These are phyloP conservation scores for Rhodotorula sp. DNA, from an alignment of 1,284 basidiomycete genomes.

Conservation along the genomic window DNA sequence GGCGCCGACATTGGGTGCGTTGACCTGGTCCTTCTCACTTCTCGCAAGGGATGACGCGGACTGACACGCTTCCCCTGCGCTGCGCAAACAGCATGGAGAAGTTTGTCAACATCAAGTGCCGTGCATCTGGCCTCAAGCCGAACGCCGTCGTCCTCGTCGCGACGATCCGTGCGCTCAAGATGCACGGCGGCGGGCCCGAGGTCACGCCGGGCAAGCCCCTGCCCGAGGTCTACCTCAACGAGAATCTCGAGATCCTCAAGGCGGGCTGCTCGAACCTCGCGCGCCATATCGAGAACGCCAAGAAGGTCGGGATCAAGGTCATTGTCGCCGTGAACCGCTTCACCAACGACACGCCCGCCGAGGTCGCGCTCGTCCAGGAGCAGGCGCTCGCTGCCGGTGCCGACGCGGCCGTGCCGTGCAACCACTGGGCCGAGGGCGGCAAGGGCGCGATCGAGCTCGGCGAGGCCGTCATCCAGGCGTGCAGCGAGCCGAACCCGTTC, in stretches of 20 bases:
- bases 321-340: constrained; percentile 96
- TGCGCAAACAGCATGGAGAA: constrained; percentile 56
- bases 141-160: constrained; percentile 96
- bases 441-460: constrained; percentile 83
- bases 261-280: constrained; percentile 91
- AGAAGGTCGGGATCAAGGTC: constrained; percentile 96
- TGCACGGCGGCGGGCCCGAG: constrained; percentile 98
- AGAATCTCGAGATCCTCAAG: constrained; percentile 86
- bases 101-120: constrained; percentile 99
- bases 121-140: constrained; percentile 86
- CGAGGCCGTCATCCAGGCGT: constrained; percentile 78
- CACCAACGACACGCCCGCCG: constrained; percentile 85
- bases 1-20: constrained; percentile 89
- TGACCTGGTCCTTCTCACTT: neutral
- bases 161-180: constrained; percentile 95
- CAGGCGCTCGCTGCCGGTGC: constrained; percentile 83
- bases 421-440: constrained; percentile 95
- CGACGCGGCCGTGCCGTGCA: constrained; percentile 91
- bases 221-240: constrained; percentile 89
- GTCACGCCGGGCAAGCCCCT: constrained; percentile 95
- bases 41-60: neutral
- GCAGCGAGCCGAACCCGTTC: constrained; percentile 71
- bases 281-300: constrained; percentile 92
- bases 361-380: constrained; percentile 80
- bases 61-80: neutral